Percentiles rank a stretch among this genome's conserved stretches.
Conservation (phyloP, 2,329 filamentous ascomycete genomes). For the Aspergillus transmontanensis region DNA sequence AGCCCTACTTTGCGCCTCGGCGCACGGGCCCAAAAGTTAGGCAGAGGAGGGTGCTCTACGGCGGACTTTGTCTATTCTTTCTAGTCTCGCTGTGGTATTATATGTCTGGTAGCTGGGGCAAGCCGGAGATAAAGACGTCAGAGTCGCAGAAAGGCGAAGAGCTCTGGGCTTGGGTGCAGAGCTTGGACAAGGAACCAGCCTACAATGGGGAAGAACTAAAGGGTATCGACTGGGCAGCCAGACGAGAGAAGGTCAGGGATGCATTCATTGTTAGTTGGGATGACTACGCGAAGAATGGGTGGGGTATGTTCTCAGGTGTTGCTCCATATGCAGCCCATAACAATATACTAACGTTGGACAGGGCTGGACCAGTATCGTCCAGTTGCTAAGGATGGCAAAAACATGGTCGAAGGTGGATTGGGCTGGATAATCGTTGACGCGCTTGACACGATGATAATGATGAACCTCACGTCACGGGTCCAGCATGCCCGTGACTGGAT, state of each 20-base stretch:
- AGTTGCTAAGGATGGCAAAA: conserved; percentile 71
- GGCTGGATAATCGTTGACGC: conserved; percentile 99
- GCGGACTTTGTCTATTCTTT: conserved; percentile 58
- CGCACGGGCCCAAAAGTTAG: conserved; percentile 61
- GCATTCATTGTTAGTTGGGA: conserved; percentile 92
- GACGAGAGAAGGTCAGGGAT: conserved; percentile 80
- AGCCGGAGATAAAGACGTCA: conserved; percentile 21
- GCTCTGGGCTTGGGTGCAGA: conserved; percentile 61
- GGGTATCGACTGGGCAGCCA: conserved; percentile 70
- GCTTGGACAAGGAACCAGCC: conserved; percentile 46
- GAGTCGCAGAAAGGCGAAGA: conserved; percentile 40
- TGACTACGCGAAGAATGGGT: conserved; percentile 87
- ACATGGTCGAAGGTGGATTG: conserved; percentile 87
- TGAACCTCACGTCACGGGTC: conserved; percentile 90
- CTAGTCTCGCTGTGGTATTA: conserved; percentile 69
- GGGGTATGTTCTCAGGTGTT: conserved; percentile 66
- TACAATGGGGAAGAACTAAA: conserved; percentile 32
- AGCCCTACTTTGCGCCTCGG: conserved; percentile 70
- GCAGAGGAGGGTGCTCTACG: conserved; percentile 64
- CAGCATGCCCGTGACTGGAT: conserved; percentile 89
- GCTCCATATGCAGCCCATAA: neutral
- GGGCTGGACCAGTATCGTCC: conserved; percentile 78
- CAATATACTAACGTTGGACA: conserved; percentile 26
- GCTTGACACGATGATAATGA: conserved; percentile 94
- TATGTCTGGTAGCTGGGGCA: conserved; percentile 21